Evolutionary conservation across 306 rosid species (phyloP).

Genomic region (Lathyrus tuberosus): DNA sequence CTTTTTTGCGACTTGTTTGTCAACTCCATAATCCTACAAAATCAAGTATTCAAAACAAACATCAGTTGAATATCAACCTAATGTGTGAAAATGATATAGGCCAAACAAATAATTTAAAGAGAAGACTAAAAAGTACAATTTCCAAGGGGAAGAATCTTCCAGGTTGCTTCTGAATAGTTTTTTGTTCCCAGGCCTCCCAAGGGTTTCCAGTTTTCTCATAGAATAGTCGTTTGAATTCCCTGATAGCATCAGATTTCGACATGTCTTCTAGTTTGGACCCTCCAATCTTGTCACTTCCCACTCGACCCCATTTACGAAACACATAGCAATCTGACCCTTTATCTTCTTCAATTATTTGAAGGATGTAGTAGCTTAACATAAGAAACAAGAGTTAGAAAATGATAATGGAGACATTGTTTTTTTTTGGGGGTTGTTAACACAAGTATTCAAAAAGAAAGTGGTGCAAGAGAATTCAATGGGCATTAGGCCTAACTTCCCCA

Average conservation of each 20-base stretch:
- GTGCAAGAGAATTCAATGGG: constrained; percentile 17
- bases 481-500: not conserved
- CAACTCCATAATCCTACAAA: constrained; percentile 90
- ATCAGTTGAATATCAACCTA: constrained; percentile 26
- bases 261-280: constrained; percentile 70
- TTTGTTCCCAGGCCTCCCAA: constrained; percentile 98
- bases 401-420: constrained; percentile 2
- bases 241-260: constrained; percentile 77
- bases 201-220: constrained; percentile 94
- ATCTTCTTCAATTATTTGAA: constrained; percentile 92
- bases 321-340: constrained; percentile 75
- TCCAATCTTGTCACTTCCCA: constrained; percentile 93
- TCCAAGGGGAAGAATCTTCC: constrained; percentile 97
- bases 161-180: constrained; percentile 85
- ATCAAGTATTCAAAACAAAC: constrained; percentile 35
- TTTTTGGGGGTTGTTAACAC: not conserved
- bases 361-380: constrained; percentile 72
- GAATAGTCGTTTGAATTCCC: constrained; percentile 81
- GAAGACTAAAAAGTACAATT: constrained; percentile 55
- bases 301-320: constrained; percentile 98
- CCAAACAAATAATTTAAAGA: constrained; percentile 27
- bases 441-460: not conserved
- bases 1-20: constrained; percentile 67
- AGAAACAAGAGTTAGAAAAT: constrained; percentile 38
- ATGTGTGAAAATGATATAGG: constrained; percentile 15